Evolutionary conservation across 2,329 filamentous ascomycete species (phyloP).

Genomic region (Moelleriella libera): DNA sequence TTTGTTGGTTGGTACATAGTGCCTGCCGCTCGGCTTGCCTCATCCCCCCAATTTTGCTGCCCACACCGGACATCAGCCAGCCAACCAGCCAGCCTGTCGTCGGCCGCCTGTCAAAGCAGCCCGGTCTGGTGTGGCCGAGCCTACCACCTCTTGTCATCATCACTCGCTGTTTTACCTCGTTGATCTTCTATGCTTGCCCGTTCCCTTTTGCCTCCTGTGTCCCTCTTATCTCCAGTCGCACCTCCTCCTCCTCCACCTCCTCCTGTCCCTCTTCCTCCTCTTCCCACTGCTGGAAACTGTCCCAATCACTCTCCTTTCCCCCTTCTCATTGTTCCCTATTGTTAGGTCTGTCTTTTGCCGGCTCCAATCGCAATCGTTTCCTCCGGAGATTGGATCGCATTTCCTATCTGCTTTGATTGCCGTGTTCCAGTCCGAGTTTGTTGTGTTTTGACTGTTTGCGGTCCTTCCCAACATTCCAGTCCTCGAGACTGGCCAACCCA

Average conservation of each 20-base stretch:
- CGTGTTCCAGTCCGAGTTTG: not conserved
- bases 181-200: not conserved
- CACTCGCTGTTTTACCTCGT: not conserved
- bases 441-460: slow-evolving; percentile 5
- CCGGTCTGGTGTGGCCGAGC: not conserved
- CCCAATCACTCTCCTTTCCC: not conserved
- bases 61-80: no score
- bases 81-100: no score
- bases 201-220: not conserved
- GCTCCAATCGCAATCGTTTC: not conserved
- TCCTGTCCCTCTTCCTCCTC: slow-evolving; percentile 12
- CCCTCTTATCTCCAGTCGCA: not conserved
- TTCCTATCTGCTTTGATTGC: slow-evolving; percentile 1
- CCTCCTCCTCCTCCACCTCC: not conserved
- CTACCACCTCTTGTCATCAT: not conserved
- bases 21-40: no score
- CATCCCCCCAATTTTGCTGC: no score
- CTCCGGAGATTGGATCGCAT: not conserved
- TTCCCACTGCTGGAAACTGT: not conserved
- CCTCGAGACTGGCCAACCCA: slow-evolving; percentile 1
- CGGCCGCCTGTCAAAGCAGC: no score
- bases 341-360: no score
- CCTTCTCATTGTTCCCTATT: not conserved
- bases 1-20: no score
- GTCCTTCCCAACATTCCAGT: slow-evolving; percentile 8